Evolutionary conservation across 768 basidiomycete genomes (phyloP).

Genomic region (Tephrocybe sp.): DNA sequence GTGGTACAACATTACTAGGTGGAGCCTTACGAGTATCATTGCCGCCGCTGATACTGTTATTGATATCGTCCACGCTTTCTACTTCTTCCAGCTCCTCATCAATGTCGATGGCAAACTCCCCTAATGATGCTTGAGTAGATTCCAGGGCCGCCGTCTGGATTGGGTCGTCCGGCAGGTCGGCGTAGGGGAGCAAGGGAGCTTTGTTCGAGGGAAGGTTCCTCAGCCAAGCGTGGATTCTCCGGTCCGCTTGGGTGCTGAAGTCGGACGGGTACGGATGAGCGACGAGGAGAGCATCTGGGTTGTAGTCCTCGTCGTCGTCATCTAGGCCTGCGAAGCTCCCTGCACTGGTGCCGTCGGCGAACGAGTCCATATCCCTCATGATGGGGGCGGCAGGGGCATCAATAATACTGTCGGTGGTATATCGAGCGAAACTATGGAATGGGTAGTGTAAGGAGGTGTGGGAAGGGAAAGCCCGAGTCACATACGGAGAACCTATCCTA

Average conservation of each 20-base stretch:
- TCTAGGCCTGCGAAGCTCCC: conserved; percentile 49
- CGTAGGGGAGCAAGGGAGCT: conserved; percentile 8
- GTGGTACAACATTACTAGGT: conserved; percentile 9
- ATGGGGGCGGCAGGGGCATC: conserved; percentile 43
- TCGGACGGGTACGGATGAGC: conserved; percentile 25
- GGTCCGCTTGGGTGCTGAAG: too few species aligned
- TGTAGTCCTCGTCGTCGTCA: conserved; percentile 30
- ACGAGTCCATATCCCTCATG: conserved; percentile 56
- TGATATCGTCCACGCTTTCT: neutral
- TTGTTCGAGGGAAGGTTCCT: conserved; percentile 31
- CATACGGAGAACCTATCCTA: conserved; percentile 16
- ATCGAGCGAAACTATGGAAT: conserved; percentile 12
- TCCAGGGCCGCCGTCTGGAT: conserved; percentile 13
- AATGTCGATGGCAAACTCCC: conserved; percentile 7
- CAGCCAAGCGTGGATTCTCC: conserved; percentile 42
- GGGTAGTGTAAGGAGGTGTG: neutral
- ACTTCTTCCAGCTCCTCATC: conserved; percentile 4
- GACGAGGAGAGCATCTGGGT: conserved; percentile 29
- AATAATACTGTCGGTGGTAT: conserved; percentile 13
- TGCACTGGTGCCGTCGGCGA: conserved; percentile 54
- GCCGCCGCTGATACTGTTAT: neutral
- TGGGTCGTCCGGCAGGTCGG: conserved; percentile 16
- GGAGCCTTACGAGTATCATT: conserved; percentile 10
- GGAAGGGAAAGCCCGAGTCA: conserved; percentile 9
- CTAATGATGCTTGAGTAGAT: conserved; percentile 10